Percentiles rank a stretch among this genome's conserved stretches.
These are phyloP conservation scores for Pythium utonaiense DNA, from an alignment of 352 stramenopile genomes.

Conservation along the genomic window DNA sequence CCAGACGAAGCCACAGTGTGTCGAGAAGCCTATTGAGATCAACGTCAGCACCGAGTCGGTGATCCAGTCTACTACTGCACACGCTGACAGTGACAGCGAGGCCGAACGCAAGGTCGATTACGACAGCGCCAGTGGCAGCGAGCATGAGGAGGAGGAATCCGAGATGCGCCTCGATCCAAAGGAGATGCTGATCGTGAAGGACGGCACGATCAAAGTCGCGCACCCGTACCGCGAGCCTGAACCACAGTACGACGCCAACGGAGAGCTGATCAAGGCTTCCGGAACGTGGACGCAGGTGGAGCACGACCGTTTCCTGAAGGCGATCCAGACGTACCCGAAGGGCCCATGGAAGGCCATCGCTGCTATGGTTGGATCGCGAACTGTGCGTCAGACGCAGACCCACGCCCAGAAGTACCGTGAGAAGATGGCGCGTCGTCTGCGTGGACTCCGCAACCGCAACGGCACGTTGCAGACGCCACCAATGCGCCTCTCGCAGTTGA, in stretches of 20 bases:
- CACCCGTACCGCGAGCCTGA: conserved; percentile 60
- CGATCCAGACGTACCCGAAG: conserved; percentile 54
- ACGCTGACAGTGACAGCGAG: conserved; percentile 16
- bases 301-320: conserved; percentile 59
- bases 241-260: conserved; percentile 51
- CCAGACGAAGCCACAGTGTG: conserved; percentile 11
- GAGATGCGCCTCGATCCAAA: conserved; percentile 61
- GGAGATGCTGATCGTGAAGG: conserved; percentile 71
- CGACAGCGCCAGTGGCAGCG: conserved; percentile 19
- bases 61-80: neutral
- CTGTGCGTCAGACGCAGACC: conserved; percentile 64
- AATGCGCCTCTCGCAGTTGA: conserved; percentile 20
- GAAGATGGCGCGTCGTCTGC: conserved; percentile 53
- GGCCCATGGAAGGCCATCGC: conserved; percentile 64
- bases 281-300: conserved; percentile 55
- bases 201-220: conserved; percentile 61
- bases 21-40: conserved; percentile 6
- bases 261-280: conserved; percentile 50
- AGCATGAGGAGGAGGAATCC: conserved; percentile 29
- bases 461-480: conserved; percentile 42
- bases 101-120: conserved; percentile 3
- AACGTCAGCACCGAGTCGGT: conserved; percentile 1
- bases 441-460: conserved; percentile 62
- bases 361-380: conserved; percentile 61
- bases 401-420: conserved; percentile 69